Conservation (phyloP, 176 grass and related monocot species). For the Ensete ventricosum region DNA sequence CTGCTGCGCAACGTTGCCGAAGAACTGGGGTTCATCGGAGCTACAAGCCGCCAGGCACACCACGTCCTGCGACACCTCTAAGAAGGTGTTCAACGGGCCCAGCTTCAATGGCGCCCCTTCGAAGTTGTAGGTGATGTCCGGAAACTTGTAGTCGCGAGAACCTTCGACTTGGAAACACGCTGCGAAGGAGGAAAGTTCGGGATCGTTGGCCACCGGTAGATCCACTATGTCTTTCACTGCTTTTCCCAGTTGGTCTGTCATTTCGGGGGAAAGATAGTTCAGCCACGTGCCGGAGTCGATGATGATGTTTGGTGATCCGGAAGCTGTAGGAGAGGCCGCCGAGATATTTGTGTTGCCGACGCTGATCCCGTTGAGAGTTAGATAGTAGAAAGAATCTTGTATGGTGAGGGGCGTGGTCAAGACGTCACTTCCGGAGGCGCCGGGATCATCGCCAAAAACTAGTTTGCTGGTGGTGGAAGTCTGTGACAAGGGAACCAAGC, state of each 20-base stretch:
- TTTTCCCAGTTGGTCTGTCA: not conserved
- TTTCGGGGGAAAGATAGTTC: not conserved
- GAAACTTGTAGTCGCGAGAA: not conserved
- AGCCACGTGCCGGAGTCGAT: slow-evolving; percentile 18
- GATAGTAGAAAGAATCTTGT: not conserved
- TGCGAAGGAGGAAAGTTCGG: not conserved
- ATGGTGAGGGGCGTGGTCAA: not conserved
- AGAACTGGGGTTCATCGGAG: not conserved
- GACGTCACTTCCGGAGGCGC: not conserved
- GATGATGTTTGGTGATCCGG: not conserved
- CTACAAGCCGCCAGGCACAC: not conserved
- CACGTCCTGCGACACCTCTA: not conserved
- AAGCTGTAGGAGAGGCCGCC: no score
- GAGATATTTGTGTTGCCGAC: not conserved
- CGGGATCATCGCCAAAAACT: not conserved
- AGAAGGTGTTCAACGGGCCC: not conserved
- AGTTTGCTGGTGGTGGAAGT: not conserved
- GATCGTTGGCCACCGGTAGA: not conserved
- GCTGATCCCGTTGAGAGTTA: not conserved
- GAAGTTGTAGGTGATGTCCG: not conserved
- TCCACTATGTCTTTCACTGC: not conserved
- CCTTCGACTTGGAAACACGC: not conserved
- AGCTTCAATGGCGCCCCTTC: not conserved
- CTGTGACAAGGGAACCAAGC: not conserved
- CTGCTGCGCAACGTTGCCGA: slow-evolving; percentile 12